Percentiles rank a stretch among this genome's conserved stretches.
Conservation (phyloP, 2,329 filamentous ascomycete species). For the Thelonectria blattea region DNA sequence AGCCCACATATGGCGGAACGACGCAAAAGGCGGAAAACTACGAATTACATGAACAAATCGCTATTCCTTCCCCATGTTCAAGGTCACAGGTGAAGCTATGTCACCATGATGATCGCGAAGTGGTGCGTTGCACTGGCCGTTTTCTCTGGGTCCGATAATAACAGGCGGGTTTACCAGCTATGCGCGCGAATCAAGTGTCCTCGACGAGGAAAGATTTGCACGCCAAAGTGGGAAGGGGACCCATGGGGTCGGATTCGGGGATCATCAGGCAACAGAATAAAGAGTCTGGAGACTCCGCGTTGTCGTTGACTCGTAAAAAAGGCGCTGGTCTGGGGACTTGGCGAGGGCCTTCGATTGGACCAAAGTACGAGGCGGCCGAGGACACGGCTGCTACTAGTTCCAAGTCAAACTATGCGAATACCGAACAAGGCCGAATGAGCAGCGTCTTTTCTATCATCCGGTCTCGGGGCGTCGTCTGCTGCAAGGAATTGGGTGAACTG, state of each 20-base stretch:
- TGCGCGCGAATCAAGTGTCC: not conserved
- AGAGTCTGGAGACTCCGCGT: not conserved
- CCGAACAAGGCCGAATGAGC: not conserved
- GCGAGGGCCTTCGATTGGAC: not conserved
- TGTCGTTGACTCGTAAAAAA: not conserved
- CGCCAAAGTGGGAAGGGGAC: not conserved
- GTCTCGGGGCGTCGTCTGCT: not conserved
- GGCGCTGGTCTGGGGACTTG: not conserved
- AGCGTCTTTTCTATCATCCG: not conserved
- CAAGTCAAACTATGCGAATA: not conserved
- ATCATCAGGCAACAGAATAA: not conserved
- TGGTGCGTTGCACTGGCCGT: not conserved
- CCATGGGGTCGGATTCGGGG: not conserved
- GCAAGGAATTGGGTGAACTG: not conserved
- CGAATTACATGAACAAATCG: not conserved
- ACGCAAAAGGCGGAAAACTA: not conserved
- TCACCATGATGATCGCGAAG: not conserved
- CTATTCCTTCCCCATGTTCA: not conserved
- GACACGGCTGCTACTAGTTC: not conserved
- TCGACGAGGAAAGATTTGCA: not conserved
- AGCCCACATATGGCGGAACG: not conserved
- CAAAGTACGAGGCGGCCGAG: not conserved
- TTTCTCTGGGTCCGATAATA: not conserved
- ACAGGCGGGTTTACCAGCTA: not conserved
- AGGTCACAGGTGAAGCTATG: not conserved